Base-by-base conservation (phyloP, 148 eudicot genomes). In the Silene conica region DNA sequence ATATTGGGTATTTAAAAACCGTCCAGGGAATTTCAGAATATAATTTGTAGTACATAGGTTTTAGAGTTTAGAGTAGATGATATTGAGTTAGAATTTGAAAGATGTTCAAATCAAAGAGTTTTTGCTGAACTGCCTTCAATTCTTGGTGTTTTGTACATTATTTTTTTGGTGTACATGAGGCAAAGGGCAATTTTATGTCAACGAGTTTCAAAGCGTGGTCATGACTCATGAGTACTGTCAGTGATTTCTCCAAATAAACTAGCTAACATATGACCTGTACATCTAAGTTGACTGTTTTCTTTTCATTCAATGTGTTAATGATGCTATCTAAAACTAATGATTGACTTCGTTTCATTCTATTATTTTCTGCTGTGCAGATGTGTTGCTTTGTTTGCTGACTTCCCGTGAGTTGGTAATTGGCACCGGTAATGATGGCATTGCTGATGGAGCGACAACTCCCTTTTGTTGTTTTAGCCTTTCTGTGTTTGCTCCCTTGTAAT, bases 381-480 rank as follows among this genome's bases (percentile, higher is more conserved):
- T 72, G 78, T 55, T 56, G 12, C 6, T 62, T 21, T 58, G 22
- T 21, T 68, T 41, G 63, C 63, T 70, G 18, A 4, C 14, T 71
- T 70, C 63, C 52, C 8, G 38, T 70, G 72, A 66, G 23, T 63
- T 20, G 26, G 46, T 38, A 72, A 28, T 19, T 69, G 57, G 71
- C 63, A 25, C 54, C 66, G 41, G 2, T 45, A 8, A 67, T 28
- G 20, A 14, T 52, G 62, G 41, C 48, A 50, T 74, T 31, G 45
- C 54, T 46, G 54, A 85, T 91, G 90, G 86, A 83, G 66, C 26
- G 9, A 19, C 26, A 9, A 59, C 64, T 85, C 56, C 23, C 88
- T 55, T 48, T 84, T 64, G 76, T 69, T 59, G 59, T 81, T 74
- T 22, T 87, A 55, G 70, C 79, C 59, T 65, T 87, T 78, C 73